Conservation (phyloP, 768 basidiomycete species). For the Lentinus tigrinus region DNA sequence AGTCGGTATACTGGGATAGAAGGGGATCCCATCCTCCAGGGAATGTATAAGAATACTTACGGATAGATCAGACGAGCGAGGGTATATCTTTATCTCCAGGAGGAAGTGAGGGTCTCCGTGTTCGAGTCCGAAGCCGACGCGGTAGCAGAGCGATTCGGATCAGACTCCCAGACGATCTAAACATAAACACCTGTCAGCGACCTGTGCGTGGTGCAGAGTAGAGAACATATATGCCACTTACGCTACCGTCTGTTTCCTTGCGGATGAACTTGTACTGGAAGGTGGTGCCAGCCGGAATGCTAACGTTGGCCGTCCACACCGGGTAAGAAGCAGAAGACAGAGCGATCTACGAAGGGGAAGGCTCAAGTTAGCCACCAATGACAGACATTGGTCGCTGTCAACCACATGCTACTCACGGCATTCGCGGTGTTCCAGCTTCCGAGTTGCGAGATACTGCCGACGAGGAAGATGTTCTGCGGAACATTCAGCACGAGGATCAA, state of each 20-base stretch:
- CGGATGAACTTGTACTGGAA: conserved; percentile 66
- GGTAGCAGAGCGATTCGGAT: conserved; percentile 53
- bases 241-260: conserved; percentile 50
- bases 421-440: conserved; percentile 49
- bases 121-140: conserved; percentile 40
- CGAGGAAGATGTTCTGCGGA: conserved; percentile 57
- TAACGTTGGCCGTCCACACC: conserved; percentile 50
- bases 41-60: too few species aligned
- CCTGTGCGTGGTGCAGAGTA: neutral
- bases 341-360: conserved; percentile 37
- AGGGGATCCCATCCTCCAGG: too few species aligned
- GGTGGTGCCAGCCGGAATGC: conserved; percentile 45
- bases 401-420: conserved; percentile 36
- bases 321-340: conserved; percentile 54
- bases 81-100: conserved; percentile 38
- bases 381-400: neutral
- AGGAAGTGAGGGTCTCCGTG: conserved; percentile 39
- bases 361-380: neutral
- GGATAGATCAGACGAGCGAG: too few species aligned
- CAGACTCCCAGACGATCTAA: conserved; percentile 60
- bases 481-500: neutral
- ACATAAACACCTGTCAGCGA: neutral
- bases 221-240: conserved; percentile 35
- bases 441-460: conserved; percentile 55
- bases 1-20: neutral